Evolutionary conservation across 148 eudicot genomes (phyloP).

Genomic region (Pouteria glomerata): DNA sequence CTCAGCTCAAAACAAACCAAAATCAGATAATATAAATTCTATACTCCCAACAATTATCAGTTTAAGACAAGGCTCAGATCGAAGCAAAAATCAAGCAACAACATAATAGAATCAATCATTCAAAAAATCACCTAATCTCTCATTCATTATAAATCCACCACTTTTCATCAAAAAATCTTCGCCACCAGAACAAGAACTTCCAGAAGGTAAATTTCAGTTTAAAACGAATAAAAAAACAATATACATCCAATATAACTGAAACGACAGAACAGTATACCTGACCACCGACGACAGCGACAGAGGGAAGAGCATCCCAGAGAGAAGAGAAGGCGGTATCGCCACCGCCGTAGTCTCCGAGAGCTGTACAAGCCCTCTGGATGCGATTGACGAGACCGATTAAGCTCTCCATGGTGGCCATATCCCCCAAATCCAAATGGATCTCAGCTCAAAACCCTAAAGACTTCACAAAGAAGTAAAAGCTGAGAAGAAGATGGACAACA

Average conservation of each 20-base stretch:
- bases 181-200: neutral
- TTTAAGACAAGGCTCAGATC: too few species aligned
- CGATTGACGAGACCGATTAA: conserved; percentile 57
- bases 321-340: conserved; percentile 47
- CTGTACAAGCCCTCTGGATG: conserved; percentile 62
- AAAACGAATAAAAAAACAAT: neutral
- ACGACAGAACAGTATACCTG: conserved; percentile 29
- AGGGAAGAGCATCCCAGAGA: conserved; percentile 72
- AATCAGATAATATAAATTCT: neutral
- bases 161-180: too few species aligned
- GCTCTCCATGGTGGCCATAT: conserved; percentile 61
- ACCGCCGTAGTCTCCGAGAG: conserved; percentile 62
- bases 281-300: conserved; percentile 74
- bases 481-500: neutral
- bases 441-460: conserved; percentile 7
- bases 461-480: neutral
- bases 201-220: neutral
- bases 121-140: neutral
- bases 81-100: neutral
- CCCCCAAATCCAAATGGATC: conserved; percentile 5
- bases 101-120: neutral
- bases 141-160: neutral
- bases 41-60: neutral
- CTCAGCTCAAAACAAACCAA: conserved; percentile 12
- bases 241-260: neutral